A percentile compares a stretch with the other conserved stretches of the same genome.
Conservation (phyloP, 2,329 filamentous ascomycete genomes). For the Epichloe sibirici region DNA sequence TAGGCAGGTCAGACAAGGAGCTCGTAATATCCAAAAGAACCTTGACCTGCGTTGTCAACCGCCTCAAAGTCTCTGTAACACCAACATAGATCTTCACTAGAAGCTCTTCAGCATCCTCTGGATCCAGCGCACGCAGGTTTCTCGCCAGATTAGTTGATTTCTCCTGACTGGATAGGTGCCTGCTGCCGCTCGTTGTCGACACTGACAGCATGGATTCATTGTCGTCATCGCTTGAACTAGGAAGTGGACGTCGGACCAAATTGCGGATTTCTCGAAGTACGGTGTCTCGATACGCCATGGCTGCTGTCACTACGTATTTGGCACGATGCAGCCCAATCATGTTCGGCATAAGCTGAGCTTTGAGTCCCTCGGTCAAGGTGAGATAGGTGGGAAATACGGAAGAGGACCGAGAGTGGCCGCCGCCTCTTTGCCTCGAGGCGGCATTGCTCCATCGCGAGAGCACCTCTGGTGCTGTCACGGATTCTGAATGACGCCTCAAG, state of each 20-base stretch:
- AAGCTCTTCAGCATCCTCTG: constrained; percentile 74
- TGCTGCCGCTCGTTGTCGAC: constrained; percentile 61
- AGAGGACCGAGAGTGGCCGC: constrained; percentile 51
- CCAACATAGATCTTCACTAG: constrained; percentile 74
- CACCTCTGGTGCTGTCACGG: constrained; percentile 58
- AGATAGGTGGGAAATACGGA: constrained; percentile 71
- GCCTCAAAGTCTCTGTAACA: constrained; percentile 73
- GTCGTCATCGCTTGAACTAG: constrained; percentile 89
- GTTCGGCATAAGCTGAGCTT: constrained; percentile 55
- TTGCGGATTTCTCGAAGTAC: constrained; percentile 77
- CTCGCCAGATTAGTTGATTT: constrained; percentile 80
- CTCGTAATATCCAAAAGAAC: constrained; percentile 90
- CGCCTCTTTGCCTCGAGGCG: constrained; percentile 60
- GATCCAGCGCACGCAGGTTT: constrained; percentile 73
- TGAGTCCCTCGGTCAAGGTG: constrained; percentile 56
- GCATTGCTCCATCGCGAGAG: constrained; percentile 75
- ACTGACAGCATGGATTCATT: constrained; percentile 78
- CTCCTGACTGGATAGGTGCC: constrained; percentile 65
- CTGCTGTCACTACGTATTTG: constrained; percentile 66
- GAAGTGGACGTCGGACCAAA: constrained; percentile 72
- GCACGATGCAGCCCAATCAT: constrained; percentile 73
- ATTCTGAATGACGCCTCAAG: constrained; percentile 65
- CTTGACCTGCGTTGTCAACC: constrained; percentile 84
- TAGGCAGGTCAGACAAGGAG: constrained; percentile 39
- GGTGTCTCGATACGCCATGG: constrained; percentile 72